phyloP scores from a whole-genome alignment of 495 filamentous ascomycete species.

The Penicillium steckii region DNA sequence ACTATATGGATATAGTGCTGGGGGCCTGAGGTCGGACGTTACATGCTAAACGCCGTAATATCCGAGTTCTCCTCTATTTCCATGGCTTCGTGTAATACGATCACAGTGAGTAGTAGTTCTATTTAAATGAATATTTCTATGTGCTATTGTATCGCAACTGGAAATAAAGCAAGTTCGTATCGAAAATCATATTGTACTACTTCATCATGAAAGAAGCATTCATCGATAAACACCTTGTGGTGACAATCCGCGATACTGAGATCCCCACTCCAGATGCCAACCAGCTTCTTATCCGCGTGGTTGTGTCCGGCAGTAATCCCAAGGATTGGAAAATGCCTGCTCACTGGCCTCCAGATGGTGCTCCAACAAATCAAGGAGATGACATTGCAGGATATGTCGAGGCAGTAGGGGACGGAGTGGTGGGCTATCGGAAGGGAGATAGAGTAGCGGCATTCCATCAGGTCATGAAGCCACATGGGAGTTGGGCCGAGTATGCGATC shows the following conservation, averaged over 20 bases:
- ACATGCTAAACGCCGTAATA: too few species aligned
- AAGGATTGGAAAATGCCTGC: constrained; percentile 72
- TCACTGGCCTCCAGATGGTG: constrained; percentile 14
- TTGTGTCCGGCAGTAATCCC: constrained; percentile 70
- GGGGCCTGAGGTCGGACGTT: too few species aligned
- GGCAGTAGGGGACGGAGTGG: constrained; percentile 58
- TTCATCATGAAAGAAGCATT: constrained; percentile 54
- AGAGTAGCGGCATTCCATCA: constrained; percentile 71
- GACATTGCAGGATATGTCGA: constrained; percentile 71
- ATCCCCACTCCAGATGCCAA: constrained; percentile 60
- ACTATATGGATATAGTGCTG: too few species aligned
- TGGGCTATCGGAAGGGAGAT: constrained; percentile 64
- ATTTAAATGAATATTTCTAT: too few species aligned
- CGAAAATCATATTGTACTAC: background rate
- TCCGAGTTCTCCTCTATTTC: too few species aligned
- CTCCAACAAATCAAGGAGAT: constrained; percentile 59
- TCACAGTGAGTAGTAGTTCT: too few species aligned
- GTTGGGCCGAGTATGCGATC: constrained; percentile 71
- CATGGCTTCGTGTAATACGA: too few species aligned
- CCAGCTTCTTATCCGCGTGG: constrained; percentile 69
- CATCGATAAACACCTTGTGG: constrained; percentile 46
- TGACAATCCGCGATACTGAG: constrained; percentile 59
- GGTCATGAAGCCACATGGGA: constrained; percentile 53
- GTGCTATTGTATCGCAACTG: too few species aligned
- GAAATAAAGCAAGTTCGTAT: too few species aligned